These are phyloP conservation scores for Penicillium vulpinum DNA, from an alignment of 2,329 filamentous ascomycete genomes.

Conservation along the genomic window DNA sequence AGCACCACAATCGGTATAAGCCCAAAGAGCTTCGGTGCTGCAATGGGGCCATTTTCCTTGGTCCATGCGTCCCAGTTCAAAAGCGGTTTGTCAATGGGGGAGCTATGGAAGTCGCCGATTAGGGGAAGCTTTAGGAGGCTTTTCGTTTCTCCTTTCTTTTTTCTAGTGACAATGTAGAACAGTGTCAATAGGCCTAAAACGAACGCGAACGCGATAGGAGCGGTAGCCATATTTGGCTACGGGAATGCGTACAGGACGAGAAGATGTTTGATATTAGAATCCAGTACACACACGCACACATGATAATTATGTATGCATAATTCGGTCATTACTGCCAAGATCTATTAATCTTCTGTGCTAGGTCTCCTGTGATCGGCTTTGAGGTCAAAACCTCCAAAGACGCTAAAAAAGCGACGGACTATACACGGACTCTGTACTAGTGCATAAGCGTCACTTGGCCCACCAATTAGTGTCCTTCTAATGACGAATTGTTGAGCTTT, in stretches of 20 bases:
- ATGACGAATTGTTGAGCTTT: neutral
- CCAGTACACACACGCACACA: neutral
- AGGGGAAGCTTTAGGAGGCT: constrained; percentile 28
- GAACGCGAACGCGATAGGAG: neutral
- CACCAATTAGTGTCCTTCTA: neutral
- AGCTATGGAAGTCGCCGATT: constrained; percentile 33
- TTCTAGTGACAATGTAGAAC: neutral
- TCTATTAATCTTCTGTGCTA: neutral
- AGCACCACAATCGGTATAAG: constrained; percentile 42
- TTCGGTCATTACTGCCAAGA: neutral
- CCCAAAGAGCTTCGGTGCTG: constrained; percentile 30
- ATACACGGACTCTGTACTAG: neutral
- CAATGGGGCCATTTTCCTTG: constrained; percentile 38
- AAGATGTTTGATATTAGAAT: neutral
- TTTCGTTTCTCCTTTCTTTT: neutral
- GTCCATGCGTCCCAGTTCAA: constrained; percentile 38
- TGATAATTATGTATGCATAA: too few species aligned
- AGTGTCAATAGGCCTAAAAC: neutral
- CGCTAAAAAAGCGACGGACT: neutral
- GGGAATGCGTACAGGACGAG: neutral
- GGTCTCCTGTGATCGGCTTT: neutral
- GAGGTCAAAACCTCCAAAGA: neutral
- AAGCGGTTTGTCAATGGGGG: constrained; percentile 30
- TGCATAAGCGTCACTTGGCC: neutral
- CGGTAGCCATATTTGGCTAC: neutral